Percentiles rank a stretch among this genome's conserved stretches.
phyloP scores from a whole-genome alignment of 208 protist genomes.

The Leishmania tarentolae region DNA sequence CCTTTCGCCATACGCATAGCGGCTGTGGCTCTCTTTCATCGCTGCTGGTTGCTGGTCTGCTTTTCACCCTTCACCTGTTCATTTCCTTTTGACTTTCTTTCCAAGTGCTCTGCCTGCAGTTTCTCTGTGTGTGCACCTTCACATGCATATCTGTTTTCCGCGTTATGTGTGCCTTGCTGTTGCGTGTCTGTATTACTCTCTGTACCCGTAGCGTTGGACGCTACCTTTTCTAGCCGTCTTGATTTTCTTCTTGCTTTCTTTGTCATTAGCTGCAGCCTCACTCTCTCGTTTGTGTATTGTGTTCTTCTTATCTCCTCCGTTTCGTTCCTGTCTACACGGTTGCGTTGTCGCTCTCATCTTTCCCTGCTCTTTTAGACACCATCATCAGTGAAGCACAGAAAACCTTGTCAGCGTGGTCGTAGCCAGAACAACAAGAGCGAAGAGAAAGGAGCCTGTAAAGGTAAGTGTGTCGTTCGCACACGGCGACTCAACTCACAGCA shows the following conservation, averaged over 20 bases:
- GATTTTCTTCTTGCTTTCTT: background rate
- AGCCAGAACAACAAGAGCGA: too few relatives aligned
- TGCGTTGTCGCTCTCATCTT: background rate
- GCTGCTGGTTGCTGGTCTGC: background rate
- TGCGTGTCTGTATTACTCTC: background rate
- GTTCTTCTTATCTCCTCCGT: background rate
- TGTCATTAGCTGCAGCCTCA: background rate
- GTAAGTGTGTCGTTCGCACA: background rate
- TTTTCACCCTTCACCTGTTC: background rate
- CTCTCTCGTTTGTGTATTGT: background rate
- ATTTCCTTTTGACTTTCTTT: background rate
- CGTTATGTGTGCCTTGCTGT: background rate
- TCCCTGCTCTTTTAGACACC: background rate
- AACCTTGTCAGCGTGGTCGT: background rate
- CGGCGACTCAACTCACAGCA: background rate
- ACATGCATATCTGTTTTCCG: background rate
- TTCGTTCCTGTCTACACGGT: background rate
- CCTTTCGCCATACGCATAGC: background rate
- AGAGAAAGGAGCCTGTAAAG: background rate
- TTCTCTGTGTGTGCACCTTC: background rate
- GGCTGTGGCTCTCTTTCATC: background rate
- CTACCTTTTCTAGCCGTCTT: background rate
- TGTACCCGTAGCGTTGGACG: background rate
- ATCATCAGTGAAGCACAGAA: background rate
- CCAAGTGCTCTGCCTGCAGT: background rate